Percentiles rank a stretch among this genome's conserved stretches.
Conservation (phyloP, 768 basidiomycete genomes). For the Russula virescens region DNA sequence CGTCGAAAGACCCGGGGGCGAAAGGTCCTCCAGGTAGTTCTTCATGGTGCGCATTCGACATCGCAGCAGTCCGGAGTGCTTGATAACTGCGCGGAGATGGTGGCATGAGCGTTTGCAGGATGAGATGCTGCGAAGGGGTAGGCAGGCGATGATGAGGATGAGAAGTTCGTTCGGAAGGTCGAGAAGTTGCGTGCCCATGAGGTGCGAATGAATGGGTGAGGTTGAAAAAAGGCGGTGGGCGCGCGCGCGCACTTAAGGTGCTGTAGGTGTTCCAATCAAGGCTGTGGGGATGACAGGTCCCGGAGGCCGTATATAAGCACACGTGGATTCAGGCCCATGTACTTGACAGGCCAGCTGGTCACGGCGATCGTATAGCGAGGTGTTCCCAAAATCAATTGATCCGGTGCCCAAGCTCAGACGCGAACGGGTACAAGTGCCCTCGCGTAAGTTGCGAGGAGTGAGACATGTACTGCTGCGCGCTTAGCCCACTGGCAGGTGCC, state of each 20-base stretch:
- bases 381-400: no score
- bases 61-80: neutral
- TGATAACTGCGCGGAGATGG: constrained; percentile 5
- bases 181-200: constrained; percentile 1
- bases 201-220: neutral
- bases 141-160: neutral
- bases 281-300: neutral
- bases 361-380: neutral
- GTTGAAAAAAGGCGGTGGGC: neutral
- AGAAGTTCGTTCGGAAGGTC: constrained; percentile 12
- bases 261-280: neutral
- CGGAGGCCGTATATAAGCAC: neutral
- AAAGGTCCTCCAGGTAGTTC: constrained; percentile 5
- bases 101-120: constrained; percentile 6
- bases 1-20: neutral
- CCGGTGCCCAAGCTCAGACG: no score
- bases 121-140: constrained; percentile 2
- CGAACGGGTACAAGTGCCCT: no score
- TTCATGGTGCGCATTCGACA: neutral
- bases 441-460: no score
- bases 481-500: no score
- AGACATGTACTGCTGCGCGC: no score
- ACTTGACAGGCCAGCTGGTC: neutral
- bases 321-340: neutral
- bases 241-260: neutral